Evolutionary conservation across 768 basidiomycete species (phyloP).

Genomic region (Naematelia encephala): DNA sequence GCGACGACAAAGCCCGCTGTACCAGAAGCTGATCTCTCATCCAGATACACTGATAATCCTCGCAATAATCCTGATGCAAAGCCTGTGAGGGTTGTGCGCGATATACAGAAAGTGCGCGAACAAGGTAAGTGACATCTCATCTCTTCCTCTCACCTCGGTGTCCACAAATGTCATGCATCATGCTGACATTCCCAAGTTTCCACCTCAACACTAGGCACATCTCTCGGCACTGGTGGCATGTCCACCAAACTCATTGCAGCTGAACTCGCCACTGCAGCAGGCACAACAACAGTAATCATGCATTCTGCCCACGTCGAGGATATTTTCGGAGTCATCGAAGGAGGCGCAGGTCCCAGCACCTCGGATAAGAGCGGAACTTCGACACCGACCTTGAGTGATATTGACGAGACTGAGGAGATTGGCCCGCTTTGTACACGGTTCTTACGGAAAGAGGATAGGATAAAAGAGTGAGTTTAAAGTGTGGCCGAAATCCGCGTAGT

Average conservation of each 20-base stretch:
- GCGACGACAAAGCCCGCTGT: too few species aligned
- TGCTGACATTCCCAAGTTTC: conserved; percentile 58
- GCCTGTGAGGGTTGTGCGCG: conserved; percentile 75
- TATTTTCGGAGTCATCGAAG: conserved; percentile 74
- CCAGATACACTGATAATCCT: conserved; percentile 82
- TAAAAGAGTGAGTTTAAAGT: conserved; percentile 52
- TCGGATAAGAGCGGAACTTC: conserved; percentile 15
- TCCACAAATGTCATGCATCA: not conserved
- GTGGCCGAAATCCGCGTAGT: too few species aligned
- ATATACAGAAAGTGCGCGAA: conserved; percentile 72
- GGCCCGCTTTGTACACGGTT: conserved; percentile 87
- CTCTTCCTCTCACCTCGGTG: not conserved
- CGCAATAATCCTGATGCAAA: conserved; percentile 79
- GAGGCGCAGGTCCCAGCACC: conserved; percentile 30
- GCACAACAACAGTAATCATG: conserved; percentile 85
- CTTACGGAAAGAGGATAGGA: conserved; percentile 50
- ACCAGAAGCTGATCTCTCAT: not conserved
- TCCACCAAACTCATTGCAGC: conserved; percentile 98
- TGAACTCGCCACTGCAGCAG: conserved; percentile 92
- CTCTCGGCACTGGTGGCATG: conserved; percentile 96
- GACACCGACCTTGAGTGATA: conserved; percentile 18
- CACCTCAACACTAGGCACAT: conserved; percentile 85
- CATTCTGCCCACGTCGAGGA: conserved; percentile 73
- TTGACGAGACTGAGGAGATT: conserved; percentile 19
- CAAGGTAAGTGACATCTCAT: conserved; percentile 63